Conservation (phyloP, 441 rosid species). For the Jatropha podagrica region DNA sequence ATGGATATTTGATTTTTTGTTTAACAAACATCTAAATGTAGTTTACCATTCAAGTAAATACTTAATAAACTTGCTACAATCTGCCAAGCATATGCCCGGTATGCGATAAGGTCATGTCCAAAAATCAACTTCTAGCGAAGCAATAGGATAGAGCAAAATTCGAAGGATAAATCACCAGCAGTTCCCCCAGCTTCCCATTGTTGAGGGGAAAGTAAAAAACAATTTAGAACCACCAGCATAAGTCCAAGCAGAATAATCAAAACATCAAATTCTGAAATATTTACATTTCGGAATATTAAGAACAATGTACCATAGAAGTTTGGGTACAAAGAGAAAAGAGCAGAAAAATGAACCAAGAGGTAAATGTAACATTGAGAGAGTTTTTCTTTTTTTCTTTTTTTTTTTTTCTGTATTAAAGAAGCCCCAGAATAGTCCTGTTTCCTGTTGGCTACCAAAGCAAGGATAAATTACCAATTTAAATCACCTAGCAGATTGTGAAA, state of each 20-base stretch:
- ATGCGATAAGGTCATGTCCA: background rate
- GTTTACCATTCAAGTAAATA: background rate
- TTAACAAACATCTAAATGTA: background rate
- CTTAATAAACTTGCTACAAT: background rate
- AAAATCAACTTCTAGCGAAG: background rate
- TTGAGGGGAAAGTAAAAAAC: background rate
- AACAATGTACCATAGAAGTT: too few relatives aligned
- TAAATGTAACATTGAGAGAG: too few relatives aligned
- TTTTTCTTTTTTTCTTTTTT: too few relatives aligned
- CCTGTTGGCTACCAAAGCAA: background rate
- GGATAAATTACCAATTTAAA: background rate
- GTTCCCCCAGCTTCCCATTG: background rate
- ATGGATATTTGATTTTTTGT: background rate
- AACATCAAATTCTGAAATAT: background rate
- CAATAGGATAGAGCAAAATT: background rate
- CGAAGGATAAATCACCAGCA: background rate
- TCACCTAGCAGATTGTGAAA: background rate
- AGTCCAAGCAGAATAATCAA: background rate
- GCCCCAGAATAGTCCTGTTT: background rate
- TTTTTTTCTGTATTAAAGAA: too few relatives aligned
- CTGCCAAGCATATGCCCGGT: background rate
- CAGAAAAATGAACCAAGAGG: too few relatives aligned
- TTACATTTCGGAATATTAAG: too few relatives aligned
- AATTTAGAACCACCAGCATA: background rate
- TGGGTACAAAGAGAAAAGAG: too few relatives aligned